Percentiles rank a stretch among this genome's conserved stretches.
These are phyloP conservation scores for Cladosporium colombiae DNA, from an alignment of 2,329 filamentous ascomycete species.

Conservation along the genomic window DNA sequence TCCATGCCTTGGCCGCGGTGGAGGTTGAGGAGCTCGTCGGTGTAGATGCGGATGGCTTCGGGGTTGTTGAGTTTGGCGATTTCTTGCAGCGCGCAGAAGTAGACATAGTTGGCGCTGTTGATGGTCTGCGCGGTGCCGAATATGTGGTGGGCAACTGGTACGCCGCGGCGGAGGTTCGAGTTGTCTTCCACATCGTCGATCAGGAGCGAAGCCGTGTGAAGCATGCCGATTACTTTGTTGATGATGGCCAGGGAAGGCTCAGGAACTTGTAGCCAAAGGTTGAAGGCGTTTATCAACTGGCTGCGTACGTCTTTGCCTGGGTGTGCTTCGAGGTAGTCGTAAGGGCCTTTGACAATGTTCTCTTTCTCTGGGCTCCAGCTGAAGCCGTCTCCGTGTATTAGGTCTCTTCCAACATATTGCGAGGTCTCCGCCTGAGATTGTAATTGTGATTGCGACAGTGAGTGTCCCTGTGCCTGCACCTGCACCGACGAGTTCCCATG, in stretches of 20 bases:
- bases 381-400: constrained; percentile 44
- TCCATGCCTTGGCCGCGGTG: constrained; percentile 90
- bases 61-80: constrained; percentile 70
- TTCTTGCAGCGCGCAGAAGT: constrained; percentile 77
- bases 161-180: constrained; percentile 72
- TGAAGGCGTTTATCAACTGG: constrained; percentile 78
- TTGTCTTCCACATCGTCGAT: constrained; percentile 88
- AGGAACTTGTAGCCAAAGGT: constrained; percentile 76
- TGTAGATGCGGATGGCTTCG: constrained; percentile 68
- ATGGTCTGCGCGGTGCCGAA: constrained; percentile 87
- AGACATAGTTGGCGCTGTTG: constrained; percentile 87
- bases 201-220: constrained; percentile 80
- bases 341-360: constrained; percentile 74
- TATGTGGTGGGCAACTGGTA: constrained; percentile 80
- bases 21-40: constrained; percentile 80
- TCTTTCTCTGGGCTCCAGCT: constrained; percentile 76
- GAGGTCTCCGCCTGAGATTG: constrained; percentile 12
- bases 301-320: constrained; percentile 84
- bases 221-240: constrained; percentile 77
- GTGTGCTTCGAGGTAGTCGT: constrained; percentile 75
- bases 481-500: constrained; percentile 24
- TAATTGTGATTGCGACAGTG: constrained; percentile 18
- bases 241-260: constrained; percentile 69
- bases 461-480: constrained; percentile 20
- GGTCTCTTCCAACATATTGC: constrained; percentile 29